These are phyloP conservation scores for Macrotyloma uniflorum DNA, from an alignment of 306 rosid genomes.

Conservation along the genomic window DNA sequence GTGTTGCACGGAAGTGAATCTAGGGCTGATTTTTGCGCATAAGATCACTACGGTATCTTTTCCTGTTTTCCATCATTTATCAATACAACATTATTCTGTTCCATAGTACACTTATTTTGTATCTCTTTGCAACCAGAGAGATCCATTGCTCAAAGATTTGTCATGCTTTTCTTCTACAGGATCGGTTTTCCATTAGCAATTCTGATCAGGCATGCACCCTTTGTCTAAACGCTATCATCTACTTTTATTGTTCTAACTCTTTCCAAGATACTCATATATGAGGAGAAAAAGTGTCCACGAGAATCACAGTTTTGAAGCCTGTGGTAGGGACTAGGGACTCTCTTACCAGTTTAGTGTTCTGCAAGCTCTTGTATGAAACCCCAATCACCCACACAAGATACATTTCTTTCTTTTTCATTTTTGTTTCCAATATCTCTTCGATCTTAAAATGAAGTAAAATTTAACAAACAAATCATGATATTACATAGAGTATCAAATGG, in stretches of 20 bases:
- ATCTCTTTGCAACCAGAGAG: conserved; percentile 34
- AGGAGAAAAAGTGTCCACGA: not conserved
- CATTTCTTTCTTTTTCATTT: not conserved
- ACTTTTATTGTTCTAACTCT: conserved; percentile 52
- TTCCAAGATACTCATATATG: conserved; percentile 43
- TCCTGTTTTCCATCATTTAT: conserved; percentile 48
- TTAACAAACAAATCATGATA: conserved; percentile 6
- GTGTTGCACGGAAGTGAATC: conserved; percentile 60
- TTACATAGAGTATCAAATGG: no score
- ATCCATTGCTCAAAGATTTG: conserved; percentile 55
- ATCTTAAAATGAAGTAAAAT: not conserved
- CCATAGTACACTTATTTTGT: conserved; percentile 43
- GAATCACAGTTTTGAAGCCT: conserved; percentile 33
- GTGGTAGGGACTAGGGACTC: conserved; percentile 21
- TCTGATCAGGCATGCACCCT: conserved; percentile 38
- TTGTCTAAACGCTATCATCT: conserved; percentile 46
- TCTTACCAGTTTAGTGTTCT: not conserved
- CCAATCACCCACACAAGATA: not conserved
- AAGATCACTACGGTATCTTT: conserved; percentile 61
- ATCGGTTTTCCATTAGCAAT: conserved; percentile 40
- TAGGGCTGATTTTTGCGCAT: conserved; percentile 60
- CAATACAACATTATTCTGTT: conserved; percentile 51
- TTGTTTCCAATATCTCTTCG: not conserved
- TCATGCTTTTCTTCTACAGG: conserved; percentile 56
- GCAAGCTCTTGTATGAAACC: conserved; percentile 30